These are phyloP conservation scores for Coemansia erecta DNA, from an alignment of 192 early-diverging fungal genomes.

Conservation along the genomic window DNA sequence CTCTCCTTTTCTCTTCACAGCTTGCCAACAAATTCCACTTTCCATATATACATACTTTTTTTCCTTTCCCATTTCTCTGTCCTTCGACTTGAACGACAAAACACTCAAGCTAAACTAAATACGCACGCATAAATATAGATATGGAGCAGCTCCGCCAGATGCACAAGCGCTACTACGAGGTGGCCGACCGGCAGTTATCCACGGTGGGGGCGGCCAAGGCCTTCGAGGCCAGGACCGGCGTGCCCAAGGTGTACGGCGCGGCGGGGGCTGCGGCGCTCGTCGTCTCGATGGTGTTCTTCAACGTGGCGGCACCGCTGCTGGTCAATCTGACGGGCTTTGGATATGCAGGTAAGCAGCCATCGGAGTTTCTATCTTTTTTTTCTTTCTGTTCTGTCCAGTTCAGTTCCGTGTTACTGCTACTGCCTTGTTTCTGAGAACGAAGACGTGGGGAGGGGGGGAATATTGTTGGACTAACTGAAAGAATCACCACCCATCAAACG, in stretches of 20 bases:
- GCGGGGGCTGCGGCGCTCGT: constrained; percentile 61
- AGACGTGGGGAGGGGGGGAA: too few species aligned
- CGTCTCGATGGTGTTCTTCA: constrained; percentile 84
- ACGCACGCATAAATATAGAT: too few species aligned
- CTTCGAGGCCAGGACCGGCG: constrained; percentile 71
- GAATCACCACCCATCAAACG: too few species aligned
- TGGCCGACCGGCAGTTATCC: constrained; percentile 68
- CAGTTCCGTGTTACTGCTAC: too few species aligned
- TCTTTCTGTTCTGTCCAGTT: too few species aligned
- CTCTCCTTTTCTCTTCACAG: not conserved
- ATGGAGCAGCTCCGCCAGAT: constrained; percentile 46
- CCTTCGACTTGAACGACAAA: not conserved
- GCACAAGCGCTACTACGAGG: constrained; percentile 48
- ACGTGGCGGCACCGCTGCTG: constrained; percentile 75
- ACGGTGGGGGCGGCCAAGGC: constrained; percentile 63
- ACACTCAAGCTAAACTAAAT: not conserved
- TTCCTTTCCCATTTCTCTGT: not conserved
- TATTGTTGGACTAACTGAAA: not conserved
- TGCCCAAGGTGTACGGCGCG: constrained; percentile 87
- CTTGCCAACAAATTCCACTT: not conserved
- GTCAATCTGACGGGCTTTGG: constrained; percentile 85
- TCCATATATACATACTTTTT: not conserved
- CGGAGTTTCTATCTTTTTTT: too few species aligned
- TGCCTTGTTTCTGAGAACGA: too few species aligned
- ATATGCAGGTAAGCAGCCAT: constrained; percentile 77